These are phyloP conservation scores for Pythium plurisporium DNA, from an alignment of 352 stramenopile genomes.

Conservation along the genomic window DNA sequence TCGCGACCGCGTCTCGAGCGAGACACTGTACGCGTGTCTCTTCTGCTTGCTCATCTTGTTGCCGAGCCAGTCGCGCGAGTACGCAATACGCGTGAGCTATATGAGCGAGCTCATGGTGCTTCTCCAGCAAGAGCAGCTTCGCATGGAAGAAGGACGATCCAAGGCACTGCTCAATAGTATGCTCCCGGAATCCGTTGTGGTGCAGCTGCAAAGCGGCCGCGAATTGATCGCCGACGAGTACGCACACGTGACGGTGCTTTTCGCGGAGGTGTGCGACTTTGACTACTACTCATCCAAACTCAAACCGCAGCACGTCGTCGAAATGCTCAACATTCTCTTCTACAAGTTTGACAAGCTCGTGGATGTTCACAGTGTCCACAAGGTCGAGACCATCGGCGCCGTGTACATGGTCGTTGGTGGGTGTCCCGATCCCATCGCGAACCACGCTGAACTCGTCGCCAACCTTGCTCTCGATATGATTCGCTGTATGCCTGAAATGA, in stretches of 20 bases:
- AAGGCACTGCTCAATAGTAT: slow-evolving; percentile 82
- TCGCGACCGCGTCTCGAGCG: slow-evolving; percentile 44
- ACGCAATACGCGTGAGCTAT: slow-evolving; percentile 77
- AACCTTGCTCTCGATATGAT: slow-evolving; percentile 82
- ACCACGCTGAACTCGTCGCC: slow-evolving; percentile 77
- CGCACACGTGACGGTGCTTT: slow-evolving; percentile 64
- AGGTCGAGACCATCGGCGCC: slow-evolving; percentile 88
- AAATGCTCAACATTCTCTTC: slow-evolving; percentile 86
- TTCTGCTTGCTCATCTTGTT: slow-evolving; percentile 82
- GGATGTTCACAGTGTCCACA: slow-evolving; percentile 85
- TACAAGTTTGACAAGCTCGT: slow-evolving; percentile 88
- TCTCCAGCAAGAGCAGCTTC: slow-evolving; percentile 73
- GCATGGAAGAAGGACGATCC: slow-evolving; percentile 74
- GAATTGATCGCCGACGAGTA: slow-evolving; percentile 86
- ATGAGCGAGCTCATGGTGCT: slow-evolving; percentile 85
- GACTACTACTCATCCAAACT: slow-evolving; percentile 77
- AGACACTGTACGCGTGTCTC: slow-evolving; percentile 75
- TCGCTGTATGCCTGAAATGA: slow-evolving; percentile 72
- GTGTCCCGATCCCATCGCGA: slow-evolving; percentile 58
- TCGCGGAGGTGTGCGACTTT: slow-evolving; percentile 83
- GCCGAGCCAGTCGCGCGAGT: slow-evolving; percentile 71
- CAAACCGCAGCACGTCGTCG: slow-evolving; percentile 79
- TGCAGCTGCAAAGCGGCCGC: slow-evolving; percentile 66
- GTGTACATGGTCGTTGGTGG: slow-evolving; percentile 88
- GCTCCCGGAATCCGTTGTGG: slow-evolving; percentile 72